Percentiles rank a stretch among this genome's conserved stretches.
phyloP scores from a whole-genome alignment of 2,329 filamentous ascomycete species.

The Dichotomopilus funicola region DNA sequence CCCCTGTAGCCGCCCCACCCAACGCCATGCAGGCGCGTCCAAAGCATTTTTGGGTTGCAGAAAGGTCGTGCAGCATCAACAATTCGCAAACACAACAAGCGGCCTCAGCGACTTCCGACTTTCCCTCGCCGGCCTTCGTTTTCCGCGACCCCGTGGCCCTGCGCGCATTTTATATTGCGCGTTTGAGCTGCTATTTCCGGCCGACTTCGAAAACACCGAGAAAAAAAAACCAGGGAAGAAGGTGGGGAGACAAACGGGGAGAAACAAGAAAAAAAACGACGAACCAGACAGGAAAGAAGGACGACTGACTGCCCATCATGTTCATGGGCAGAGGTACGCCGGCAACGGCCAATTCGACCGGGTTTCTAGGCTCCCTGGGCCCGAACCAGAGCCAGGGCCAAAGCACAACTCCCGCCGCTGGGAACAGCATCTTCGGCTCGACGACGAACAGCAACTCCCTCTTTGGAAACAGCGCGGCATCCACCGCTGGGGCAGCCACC shows the following conservation, averaged over 20 bases:
- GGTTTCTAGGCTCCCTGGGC: neutral
- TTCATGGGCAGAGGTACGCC: constrained; percentile 17
- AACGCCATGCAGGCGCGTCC: constrained; percentile 1
- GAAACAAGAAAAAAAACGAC: too few relatives aligned
- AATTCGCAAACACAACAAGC: neutral
- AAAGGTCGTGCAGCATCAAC: neutral
- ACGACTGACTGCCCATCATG: too few relatives aligned
- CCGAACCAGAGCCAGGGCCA: constrained; percentile 3
- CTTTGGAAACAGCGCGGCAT: constrained; percentile 2
- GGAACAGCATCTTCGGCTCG: constrained; percentile 14
- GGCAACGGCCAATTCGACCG: constrained; percentile 12
- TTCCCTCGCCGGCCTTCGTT: neutral
- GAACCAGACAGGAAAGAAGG: too few relatives aligned
- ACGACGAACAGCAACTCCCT: constrained; percentile 13
- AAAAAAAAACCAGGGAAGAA: too few relatives aligned
- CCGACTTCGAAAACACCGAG: too few relatives aligned
- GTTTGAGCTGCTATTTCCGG: too few relatives aligned
- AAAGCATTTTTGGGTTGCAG: constrained; percentile 5
- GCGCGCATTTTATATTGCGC: constrained; percentile 5
- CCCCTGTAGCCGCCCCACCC: constrained; percentile 1
- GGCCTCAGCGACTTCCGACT: neutral
- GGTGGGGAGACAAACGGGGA: too few relatives aligned
- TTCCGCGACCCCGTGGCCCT: constrained; percentile 7
- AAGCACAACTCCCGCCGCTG: constrained; percentile 2
- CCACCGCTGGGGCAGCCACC: neutral